These are phyloP conservation scores for Lasiodiplodia gonubiensis DNA, from an alignment of 2,329 filamentous ascomycete genomes.

Conservation along the genomic window DNA sequence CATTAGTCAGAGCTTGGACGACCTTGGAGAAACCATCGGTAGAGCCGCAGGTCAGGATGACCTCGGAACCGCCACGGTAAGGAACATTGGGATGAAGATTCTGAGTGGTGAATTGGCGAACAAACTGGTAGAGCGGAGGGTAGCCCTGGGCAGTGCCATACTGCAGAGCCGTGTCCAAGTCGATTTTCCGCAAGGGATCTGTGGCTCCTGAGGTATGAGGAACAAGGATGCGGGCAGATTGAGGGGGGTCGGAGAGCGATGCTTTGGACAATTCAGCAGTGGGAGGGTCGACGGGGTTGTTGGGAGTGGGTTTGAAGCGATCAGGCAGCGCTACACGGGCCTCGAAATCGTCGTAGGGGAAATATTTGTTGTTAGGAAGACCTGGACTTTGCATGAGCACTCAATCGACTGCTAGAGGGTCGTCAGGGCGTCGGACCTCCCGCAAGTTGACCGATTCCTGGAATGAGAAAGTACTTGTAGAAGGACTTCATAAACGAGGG, in stretches of 20 bases:
- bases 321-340: conserved; percentile 76
- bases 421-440: conserved; percentile 53
- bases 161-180: conserved; percentile 81
- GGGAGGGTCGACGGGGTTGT: conserved; percentile 59
- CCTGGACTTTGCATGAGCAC: conserved; percentile 56
- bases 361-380: conserved; percentile 79
- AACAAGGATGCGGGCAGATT: conserved; percentile 65
- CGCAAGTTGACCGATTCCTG: conserved; percentile 66
- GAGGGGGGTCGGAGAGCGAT: conserved; percentile 35
- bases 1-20: conserved; percentile 75
- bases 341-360: conserved; percentile 90
- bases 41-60: conserved; percentile 78
- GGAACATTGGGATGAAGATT: conserved; percentile 82
- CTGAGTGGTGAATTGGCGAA: conserved; percentile 77
- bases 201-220: conserved; percentile 68
- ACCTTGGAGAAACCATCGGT: conserved; percentile 86
- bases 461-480: conserved; percentile 80
- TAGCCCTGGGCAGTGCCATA: conserved; percentile 86
- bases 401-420: not conserved
- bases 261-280: conserved; percentile 41
- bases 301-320: conserved; percentile 74
- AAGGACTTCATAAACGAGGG: conserved; percentile 76
- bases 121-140: conserved; percentile 75
- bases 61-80: conserved; percentile 76
- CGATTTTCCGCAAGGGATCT: conserved; percentile 73